Evolutionary conservation across 1,284 basidiomycete species (phyloP), one percentile per base, ranked within the genome.

Genomic region (Mycena sp.): DNA sequence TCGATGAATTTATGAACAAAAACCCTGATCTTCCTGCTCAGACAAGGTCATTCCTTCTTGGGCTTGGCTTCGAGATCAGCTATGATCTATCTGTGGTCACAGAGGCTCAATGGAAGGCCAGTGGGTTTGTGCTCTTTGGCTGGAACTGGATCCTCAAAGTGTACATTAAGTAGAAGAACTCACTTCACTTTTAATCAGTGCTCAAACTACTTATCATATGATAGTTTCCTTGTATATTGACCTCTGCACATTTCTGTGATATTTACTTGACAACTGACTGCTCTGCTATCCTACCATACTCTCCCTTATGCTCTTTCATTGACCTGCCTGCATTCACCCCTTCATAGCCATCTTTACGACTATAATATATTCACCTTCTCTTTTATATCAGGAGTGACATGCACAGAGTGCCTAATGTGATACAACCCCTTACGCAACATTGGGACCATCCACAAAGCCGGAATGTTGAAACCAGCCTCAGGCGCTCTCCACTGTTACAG

Each of bases 301-400:
- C 26, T 10, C 17, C 25, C 16, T 4, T 56, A 56, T 37, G 29
- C 28, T 56, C 25, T 9, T 6, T 48, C 54, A 35, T 46, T 46
- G 43, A 38, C n/a, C 44, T 56, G 35, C 44, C 44, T 56, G 35
- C 54, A 28, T 19, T 46, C 48, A 56, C 43, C 54, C 54, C 16
- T 56, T 56, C 16, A 35, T 38, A 56, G 44, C 21, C 35, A 46
- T 37, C 21, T 56, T 38, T 46, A 46, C 26, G 54, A 37, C n/a
- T n/a, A n/a, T n/a, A n/a, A n/a, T n/a, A n/a, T n/a, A n/a, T n/a
- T n/a, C n/a, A n/a, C n/a, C n/a, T 37, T 6, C 23, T 56, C 37
- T 46, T 56, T 25, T 25, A 56, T 56, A n/a, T n/a, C n/a, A n/a
- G n/a, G n/a, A n/a, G 28, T 37, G 16, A 11, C 23, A 46, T 56